Percentiles rank a stretch among this genome's conserved stretches.
Evolutionary conservation across 2,329 filamentous ascomycete genomes (phyloP).

Genomic region (Fusarium verrucosum): DNA sequence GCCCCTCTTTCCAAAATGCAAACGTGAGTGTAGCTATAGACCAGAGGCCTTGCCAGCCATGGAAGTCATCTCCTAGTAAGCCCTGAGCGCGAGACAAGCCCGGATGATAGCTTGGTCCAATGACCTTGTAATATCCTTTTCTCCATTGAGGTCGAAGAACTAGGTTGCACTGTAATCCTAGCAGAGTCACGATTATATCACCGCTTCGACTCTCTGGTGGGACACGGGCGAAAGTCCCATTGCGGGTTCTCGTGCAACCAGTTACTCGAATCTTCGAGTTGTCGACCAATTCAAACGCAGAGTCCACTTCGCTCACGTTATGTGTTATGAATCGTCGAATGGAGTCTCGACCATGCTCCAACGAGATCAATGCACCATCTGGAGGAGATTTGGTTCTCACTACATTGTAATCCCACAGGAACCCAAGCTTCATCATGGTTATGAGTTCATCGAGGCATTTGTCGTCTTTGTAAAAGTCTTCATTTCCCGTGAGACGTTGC

Average conservation of each 20-base stretch:
- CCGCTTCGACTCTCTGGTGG: neutral
- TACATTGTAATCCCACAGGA: too few species aligned
- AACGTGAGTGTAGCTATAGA: fast-evolving
- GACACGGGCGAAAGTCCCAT: neutral
- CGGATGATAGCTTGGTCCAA: neutral
- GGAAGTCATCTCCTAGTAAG: neutral
- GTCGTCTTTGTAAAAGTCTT: too few species aligned
- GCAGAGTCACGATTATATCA: neutral
- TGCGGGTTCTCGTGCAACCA: neutral
- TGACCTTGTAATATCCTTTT: neutral
- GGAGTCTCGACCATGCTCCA: too few species aligned
- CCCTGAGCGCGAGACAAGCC: neutral
- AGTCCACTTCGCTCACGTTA: too few species aligned
- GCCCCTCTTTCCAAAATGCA: neutral
- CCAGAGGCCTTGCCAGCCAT: neutral
- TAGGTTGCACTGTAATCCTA: neutral
- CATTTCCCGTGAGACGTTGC: too few species aligned
- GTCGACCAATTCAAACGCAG: too few species aligned
- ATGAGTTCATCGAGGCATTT: too few species aligned
- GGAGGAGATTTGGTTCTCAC: too few species aligned
- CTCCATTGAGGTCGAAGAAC: neutral
- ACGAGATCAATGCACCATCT: too few species aligned
- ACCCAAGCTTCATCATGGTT: too few species aligned
- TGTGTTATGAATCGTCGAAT: too few species aligned
- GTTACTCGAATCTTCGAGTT: too few species aligned